Evolutionary conservation across 2,329 filamentous ascomycete species (phyloP).

Genomic region (Cryphonectria japonica): DNA sequence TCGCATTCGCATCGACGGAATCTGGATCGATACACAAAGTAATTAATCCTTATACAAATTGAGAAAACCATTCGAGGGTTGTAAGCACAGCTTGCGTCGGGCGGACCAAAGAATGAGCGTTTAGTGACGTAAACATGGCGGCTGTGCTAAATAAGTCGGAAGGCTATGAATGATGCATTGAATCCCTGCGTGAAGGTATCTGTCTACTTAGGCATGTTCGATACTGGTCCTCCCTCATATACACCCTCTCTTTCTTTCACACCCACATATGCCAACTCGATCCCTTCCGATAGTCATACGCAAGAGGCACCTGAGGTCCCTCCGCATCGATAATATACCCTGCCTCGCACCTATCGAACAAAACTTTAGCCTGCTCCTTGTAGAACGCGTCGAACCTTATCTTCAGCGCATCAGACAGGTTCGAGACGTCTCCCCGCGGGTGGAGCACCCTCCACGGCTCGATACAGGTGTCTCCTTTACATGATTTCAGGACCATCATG

Average conservation of each 20-base stretch:
- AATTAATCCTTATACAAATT: not conserved
- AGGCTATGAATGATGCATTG: not conserved
- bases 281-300: slow-evolving; percentile 25
- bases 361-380: slow-evolving; percentile 29
- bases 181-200: not conserved
- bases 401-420: slow-evolving; percentile 31
- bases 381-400: slow-evolving; percentile 32
- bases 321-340: slow-evolving; percentile 28
- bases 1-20: not conserved
- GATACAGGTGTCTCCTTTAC: slow-evolving; percentile 29
- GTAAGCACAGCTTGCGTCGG: not conserved
- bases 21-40: not conserved
- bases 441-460: slow-evolving; percentile 31
- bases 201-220: not conserved
- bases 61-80: not conserved
- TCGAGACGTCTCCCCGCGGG: slow-evolving; percentile 21
- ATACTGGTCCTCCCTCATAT: no score
- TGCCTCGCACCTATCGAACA: slow-evolving; percentile 31
- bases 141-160: not conserved
- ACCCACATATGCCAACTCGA: slow-evolving; percentile 27
- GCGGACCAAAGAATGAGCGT: not conserved
- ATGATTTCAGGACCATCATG: slow-evolving; percentile 33
- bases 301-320: slow-evolving; percentile 19
- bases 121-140: not conserved
- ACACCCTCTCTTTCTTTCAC: not conserved